Percentiles rank a stretch among this genome's conserved stretches.
Conservation (phyloP, 345 rosid species). For the Mangifera indica region DNA sequence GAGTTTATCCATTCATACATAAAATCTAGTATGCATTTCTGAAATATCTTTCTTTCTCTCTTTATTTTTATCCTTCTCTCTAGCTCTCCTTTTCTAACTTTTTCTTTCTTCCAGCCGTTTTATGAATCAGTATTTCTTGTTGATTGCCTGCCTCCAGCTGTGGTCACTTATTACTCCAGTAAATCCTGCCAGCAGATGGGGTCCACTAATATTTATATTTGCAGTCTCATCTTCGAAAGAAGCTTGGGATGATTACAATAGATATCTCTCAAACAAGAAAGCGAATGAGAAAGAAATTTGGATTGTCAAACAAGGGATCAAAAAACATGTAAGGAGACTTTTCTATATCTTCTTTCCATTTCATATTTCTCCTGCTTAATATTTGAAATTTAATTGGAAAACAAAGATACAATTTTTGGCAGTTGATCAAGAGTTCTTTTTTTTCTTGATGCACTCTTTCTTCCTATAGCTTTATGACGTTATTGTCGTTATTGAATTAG, state of each 20-base stretch:
- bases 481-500: neutral
- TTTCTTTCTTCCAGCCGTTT: conserved; percentile 73
- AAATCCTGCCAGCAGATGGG: conserved; percentile 99
- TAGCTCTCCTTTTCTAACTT: conserved; percentile 3
- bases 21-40: neutral
- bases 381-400: neutral
- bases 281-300: conserved; percentile 96
- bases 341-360: conserved; percentile 12
- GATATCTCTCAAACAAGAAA: conserved; percentile 91
- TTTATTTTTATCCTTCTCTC: neutral
- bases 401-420: neutral
- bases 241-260: conserved; percentile 99
- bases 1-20: too few relatives aligned
- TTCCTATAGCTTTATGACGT: neutral
- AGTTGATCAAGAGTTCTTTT: neutral
- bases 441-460: neutral
- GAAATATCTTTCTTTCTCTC: neutral
- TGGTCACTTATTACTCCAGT: conserved; percentile 99
- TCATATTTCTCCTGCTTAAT: neutral
- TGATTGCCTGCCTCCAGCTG: conserved; percentile 99
- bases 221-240: conserved; percentile 96
- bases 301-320: conserved; percentile 75
- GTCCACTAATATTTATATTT: conserved; percentile 90
- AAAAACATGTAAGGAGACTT: conserved; percentile 69
- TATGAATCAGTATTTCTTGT: conserved; percentile 96